These are phyloP conservation scores for Kurtzmaniella quercitrusa DNA, from an alignment of 1,139 yeast genomes.

Conservation along the genomic window DNA sequence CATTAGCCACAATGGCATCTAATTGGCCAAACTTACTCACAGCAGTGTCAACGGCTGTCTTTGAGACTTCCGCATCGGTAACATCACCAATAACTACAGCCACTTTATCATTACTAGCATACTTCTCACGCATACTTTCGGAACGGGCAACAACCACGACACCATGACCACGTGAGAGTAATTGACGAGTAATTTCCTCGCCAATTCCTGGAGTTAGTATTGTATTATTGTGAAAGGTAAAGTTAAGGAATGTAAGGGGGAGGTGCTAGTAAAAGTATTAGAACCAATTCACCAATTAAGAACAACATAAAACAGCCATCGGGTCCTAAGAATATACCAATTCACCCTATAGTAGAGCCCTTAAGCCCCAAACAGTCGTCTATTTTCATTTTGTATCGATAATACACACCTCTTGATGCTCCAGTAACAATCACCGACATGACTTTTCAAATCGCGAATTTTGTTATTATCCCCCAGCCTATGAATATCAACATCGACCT, in stretches of 20 bases:
- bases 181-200: conserved; percentile 57
- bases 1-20: conserved; percentile 76
- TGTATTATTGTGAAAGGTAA: too few species aligned
- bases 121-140: conserved; percentile 38
- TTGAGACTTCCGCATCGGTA: conserved; percentile 33
- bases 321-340: too few species aligned
- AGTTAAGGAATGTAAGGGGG: too few species aligned
- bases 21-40: conserved; percentile 53
- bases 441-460: neutral
- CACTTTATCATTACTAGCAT: conserved; percentile 35
- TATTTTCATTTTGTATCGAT: neutral
- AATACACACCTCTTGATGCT: conserved; percentile 51
- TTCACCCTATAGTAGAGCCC: neutral
- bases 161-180: conserved; percentile 30
- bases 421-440: conserved; percentile 52
- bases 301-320: too few species aligned
- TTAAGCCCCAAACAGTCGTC: conserved; percentile 1
- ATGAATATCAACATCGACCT: conserved; percentile 46
- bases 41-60: conserved; percentile 45
- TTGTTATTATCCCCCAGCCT: neutral
- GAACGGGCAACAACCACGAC: conserved; percentile 77
- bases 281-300: too few species aligned
- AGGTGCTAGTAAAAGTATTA: too few species aligned
- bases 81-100: conserved; percentile 67
- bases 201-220: conserved; percentile 61